Percentiles rank a stretch among this genome's conserved stretches.
phyloP scores from a whole-genome alignment of 2,329 filamentous ascomycete species.

The Fusarium tupiense region DNA sequence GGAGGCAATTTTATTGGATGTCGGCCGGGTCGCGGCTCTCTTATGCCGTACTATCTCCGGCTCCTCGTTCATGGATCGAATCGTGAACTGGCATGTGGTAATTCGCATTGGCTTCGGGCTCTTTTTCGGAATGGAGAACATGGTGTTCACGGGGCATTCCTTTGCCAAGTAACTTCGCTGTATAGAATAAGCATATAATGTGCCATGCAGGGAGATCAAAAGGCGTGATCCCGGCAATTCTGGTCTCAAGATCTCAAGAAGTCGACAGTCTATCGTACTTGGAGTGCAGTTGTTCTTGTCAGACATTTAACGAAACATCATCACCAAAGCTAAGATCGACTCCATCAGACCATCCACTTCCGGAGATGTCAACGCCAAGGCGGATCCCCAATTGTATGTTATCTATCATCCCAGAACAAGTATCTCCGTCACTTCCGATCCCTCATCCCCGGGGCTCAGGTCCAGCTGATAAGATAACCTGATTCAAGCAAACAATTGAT shows the following conservation, averaged over 20 bases:
- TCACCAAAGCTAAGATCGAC: not conserved
- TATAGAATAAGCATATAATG: not conserved
- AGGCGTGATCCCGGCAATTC: not conserved
- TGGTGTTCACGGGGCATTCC: not conserved
- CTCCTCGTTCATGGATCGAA: not conserved
- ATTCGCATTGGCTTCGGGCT: not conserved
- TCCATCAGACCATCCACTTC: conserved; percentile 11
- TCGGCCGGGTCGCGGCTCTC: conserved; percentile 34
- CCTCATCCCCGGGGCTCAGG: not conserved
- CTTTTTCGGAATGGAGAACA: conserved; percentile 10
- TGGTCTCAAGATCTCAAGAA: not conserved
- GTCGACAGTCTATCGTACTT: too few relatives aligned
- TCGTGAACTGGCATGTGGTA: not conserved
- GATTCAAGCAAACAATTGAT: not conserved
- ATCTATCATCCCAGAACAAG: conserved; percentile 17
- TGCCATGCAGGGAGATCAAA: not conserved
- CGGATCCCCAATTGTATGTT: conserved; percentile 8
- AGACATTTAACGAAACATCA: not conserved
- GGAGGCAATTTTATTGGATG: conserved; percentile 16
- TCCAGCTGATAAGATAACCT: conserved; percentile 10
- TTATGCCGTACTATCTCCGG: conserved; percentile 9
- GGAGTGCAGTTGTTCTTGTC: not conserved
- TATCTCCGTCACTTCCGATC: conserved; percentile 33
- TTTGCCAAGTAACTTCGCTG: not conserved
- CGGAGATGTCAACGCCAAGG: conserved; percentile 24